Base-by-base conservation (phyloP, 2,329 filamentous ascomycete species). In the Alternaria arbusti region DNA sequence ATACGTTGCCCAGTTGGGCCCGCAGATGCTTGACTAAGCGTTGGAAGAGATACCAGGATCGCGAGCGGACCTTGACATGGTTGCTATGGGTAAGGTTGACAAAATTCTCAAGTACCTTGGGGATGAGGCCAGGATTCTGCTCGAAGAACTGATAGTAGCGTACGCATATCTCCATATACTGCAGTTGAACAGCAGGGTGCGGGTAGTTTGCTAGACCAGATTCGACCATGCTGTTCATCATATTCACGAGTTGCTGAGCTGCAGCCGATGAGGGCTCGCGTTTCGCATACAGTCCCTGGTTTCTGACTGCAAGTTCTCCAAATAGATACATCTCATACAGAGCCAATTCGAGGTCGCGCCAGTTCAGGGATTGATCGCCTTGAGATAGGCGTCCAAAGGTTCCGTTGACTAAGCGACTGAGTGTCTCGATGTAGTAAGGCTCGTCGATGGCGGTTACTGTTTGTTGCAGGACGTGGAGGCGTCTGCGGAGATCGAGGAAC, bases 101-200 rank as follows among this genome's bases (percentile, higher is more conserved):
- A 79, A 99, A 98, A 76, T 91, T 94, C 74, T 97, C 94, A 45
- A 99, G 85, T 1, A 96, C 93, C 68, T 90, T 91, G 2, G 93
- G 92, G 54, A 98, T 96, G 64, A 93, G 90, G 22, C 90, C 85
- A 28, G 89, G 86, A 75, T 97, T 92, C 59, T 89, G 89, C 76
- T 98, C 94, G 77, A 99, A 98, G 79, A 97, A 97, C 26, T 90
- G 88, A 77, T 91, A 92, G 81, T 99, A 99, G 54, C 96, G 90
- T 59, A 97, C 94, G 79, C 94, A 97, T 36, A 97, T 97, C 79
- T 99, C 96, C 94, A 99, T 97, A 77, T 97, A 99, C 81, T 97
- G 94, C 22, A 99, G 85, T 67, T 97, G 89, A 55, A 97, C 94
- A 15, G 94, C 93, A 2, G 96, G 95, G 77, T 98, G 96, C 15